phyloP scores from a whole-genome alignment of 176 grass and related monocot genomes.

The Tillandsia leiboldiana region DNA sequence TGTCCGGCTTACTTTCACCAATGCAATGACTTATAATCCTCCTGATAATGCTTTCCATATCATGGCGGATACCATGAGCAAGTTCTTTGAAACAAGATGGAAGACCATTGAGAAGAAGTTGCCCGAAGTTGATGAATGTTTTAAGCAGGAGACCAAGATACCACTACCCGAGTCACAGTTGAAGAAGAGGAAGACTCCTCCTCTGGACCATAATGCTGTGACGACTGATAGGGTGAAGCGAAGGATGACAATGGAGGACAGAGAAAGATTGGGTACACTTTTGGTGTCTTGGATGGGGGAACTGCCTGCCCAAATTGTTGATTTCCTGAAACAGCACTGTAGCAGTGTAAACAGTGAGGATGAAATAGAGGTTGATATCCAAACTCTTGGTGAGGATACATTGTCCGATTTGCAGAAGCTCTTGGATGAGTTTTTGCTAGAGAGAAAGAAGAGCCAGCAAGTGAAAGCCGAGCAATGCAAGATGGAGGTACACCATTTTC shows the following conservation, averaged over 20 bases:
- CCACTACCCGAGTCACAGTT: conserved; percentile 20
- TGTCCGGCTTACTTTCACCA: conserved; percentile 82
- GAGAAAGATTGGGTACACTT: conserved; percentile 35
- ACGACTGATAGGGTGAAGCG: conserved; percentile 29
- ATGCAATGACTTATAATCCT: conserved; percentile 81
- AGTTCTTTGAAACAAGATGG: conserved; percentile 82
- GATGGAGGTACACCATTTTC: conserved; percentile 30
- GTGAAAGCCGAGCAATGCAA: conserved; percentile 52
- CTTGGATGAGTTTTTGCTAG: conserved; percentile 55
- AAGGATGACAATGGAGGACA: conserved; percentile 60
- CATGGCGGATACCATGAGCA: conserved; percentile 68
- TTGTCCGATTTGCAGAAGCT: conserved; percentile 63
- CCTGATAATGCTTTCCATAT: conserved; percentile 64
- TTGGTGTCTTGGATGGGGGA: conserved; percentile 42
- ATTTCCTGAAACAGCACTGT: conserved; percentile 48
- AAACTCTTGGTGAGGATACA: conserved; percentile 52
- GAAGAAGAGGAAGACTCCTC: conserved; percentile 52
- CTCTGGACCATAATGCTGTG: conserved; percentile 30
- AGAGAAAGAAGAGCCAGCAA: conserved; percentile 26
- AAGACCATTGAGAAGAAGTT: conserved; percentile 77
- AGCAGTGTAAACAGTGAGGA: conserved; percentile 48
- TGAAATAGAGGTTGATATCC: conserved; percentile 81
- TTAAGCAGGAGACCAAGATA: conserved; percentile 2
- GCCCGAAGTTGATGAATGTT: conserved; percentile 10
- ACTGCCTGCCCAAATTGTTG: conserved; percentile 46